A percentile compares a stretch with the other conserved stretches of the same genome.
Conservation (phyloP, 306 rosid genomes). For the Inga leiocalycina region DNA sequence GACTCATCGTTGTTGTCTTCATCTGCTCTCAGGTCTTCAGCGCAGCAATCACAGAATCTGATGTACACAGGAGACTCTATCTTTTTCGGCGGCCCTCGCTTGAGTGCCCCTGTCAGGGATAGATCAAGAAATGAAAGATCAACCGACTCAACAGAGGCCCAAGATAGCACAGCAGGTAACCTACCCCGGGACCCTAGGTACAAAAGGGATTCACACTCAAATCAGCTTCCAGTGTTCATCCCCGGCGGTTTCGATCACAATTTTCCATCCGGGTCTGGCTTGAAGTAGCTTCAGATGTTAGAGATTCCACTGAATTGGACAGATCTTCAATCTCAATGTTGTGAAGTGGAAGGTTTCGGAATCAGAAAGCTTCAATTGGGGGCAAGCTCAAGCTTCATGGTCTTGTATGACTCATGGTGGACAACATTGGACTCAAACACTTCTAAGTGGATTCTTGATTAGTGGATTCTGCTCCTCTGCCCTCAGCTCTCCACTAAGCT, state of each 20-base stretch:
- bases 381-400: slow-evolving; percentile 27
- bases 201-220: slow-evolving; percentile 76
- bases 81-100: slow-evolving; percentile 88
- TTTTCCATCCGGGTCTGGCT: slow-evolving; percentile 60
- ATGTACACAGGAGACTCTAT: slow-evolving; percentile 93
- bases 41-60: slow-evolving; percentile 67
- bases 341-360: slow-evolving; percentile 35
- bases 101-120: slow-evolving; percentile 74
- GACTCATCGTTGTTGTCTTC: slow-evolving; percentile 60
- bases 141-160: slow-evolving; percentile 49
- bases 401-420: slow-evolving; percentile 17
- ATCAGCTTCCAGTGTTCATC: slow-evolving; percentile 94
- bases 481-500: slow-evolving; percentile 23
- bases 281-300: slow-evolving; percentile 45
- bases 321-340: slow-evolving; percentile 23
- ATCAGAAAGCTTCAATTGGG: slow-evolving; percentile 17
- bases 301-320: slow-evolving; percentile 40
- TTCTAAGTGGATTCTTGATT: slow-evolving; percentile 20
- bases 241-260: slow-evolving; percentile 70
- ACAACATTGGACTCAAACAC: slow-evolving; percentile 33
- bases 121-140: slow-evolving; percentile 60
- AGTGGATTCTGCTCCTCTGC: slow-evolving; percentile 24
- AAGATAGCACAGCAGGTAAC: slow-evolving; percentile 56
- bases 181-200: slow-evolving; percentile 71
- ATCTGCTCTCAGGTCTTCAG: slow-evolving; percentile 54